Conservation (phyloP, 495 filamentous ascomycete genomes). For the Annulohypoxylon maeteangense region DNA sequence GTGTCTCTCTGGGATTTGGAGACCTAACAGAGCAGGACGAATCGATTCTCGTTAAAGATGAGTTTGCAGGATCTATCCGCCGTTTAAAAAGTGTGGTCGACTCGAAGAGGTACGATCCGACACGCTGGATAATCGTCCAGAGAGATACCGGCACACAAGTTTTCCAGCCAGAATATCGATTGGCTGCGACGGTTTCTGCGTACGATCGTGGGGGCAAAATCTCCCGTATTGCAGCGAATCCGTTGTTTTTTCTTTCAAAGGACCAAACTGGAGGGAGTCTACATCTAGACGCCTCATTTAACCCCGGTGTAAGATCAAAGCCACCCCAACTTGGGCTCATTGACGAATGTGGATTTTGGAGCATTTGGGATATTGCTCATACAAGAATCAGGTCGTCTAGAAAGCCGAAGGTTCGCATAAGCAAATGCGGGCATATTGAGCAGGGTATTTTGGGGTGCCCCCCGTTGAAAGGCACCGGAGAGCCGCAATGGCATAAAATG, state of each 20-base stretch:
- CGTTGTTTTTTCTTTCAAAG: slow-evolving; percentile 64
- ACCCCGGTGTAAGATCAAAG: slow-evolving; percentile 71
- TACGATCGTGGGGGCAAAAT: slow-evolving; percentile 25
- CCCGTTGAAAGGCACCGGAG: slow-evolving; percentile 25
- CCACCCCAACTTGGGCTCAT: slow-evolving; percentile 73
- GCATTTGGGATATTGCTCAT: slow-evolving; percentile 71
- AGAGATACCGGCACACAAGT: slow-evolving; percentile 65
- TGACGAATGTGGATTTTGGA: slow-evolving; percentile 79
- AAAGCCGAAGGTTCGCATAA: slow-evolving; percentile 21
- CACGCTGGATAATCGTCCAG: slow-evolving; percentile 71
- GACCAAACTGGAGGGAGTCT: slow-evolving; percentile 64
- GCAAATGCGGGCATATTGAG: slow-evolving; percentile 43
- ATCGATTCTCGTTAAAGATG: slow-evolving; percentile 64
- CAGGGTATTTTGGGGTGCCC: slow-evolving; percentile 35
- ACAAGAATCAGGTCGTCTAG: slow-evolving; percentile 29
- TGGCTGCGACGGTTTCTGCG: slow-evolving; percentile 25
- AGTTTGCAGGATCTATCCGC: slow-evolving; percentile 66
- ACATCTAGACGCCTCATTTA: slow-evolving; percentile 82
- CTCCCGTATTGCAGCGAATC: slow-evolving; percentile 71
- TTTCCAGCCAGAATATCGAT: slow-evolving; percentile 65
- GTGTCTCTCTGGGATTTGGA: slow-evolving; percentile 51
- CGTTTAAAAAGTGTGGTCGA: slow-evolving; percentile 73
- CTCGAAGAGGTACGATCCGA: slow-evolving; percentile 56
- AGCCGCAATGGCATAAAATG: slow-evolving; percentile 41
- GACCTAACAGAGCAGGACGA: slow-evolving; percentile 50